Base-by-base conservation (phyloP, 768 basidiomycete genomes). In the Boletus sensibilis region DNA sequence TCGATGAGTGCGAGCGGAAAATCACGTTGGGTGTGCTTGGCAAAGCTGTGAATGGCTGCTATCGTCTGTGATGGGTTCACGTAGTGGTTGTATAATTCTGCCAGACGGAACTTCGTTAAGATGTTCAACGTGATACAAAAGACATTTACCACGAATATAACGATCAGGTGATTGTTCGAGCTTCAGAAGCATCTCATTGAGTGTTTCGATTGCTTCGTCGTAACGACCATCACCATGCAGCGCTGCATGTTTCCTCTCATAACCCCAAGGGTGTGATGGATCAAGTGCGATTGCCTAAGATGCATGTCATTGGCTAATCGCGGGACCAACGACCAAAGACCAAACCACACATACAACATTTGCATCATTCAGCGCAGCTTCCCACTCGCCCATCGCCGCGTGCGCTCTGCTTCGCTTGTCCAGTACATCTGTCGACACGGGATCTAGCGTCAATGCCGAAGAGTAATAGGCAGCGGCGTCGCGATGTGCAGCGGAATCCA, bases 1-100 rank as follows among this genome's bases (percentile, higher is more conserved):
- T 66, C 51, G 20, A 66, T 56, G 34, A 66, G 65, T 9, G 53
- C 27, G 6, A 52, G 46, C 5, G 65, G 64, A 12, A 55, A 48
- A 14, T 53, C 50, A 3, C 44, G 47, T 18, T 65, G 56, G 4
- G 48, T 38, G 2, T 25, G 21, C n/a, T 52, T 52, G 12, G 48
- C 46, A 27, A 23, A 25, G 9, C 1, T 34, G 6, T 5, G 59
- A 27, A 66, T 55, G 1, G 33, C 23, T 4, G 49, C 53, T 8
- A 37, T 44, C 38, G 55, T 51, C 4, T 58, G 38, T 8, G 55
- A 61, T 9, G 62, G 58, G 33, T 38, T 39, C 5, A 51, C 34
- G 13, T 61, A 57, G 29, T 35, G 39, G 6, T 43, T 10, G 5
- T 39, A 44, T 41, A 50, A 14, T 18, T 48, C 62, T 60, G 29